Evolutionary conservation across 163 green algal genomes (phyloP), one percentile per base, ranked within the genome.

Genomic region (Chlamydomonas reinhardtii): DNA sequence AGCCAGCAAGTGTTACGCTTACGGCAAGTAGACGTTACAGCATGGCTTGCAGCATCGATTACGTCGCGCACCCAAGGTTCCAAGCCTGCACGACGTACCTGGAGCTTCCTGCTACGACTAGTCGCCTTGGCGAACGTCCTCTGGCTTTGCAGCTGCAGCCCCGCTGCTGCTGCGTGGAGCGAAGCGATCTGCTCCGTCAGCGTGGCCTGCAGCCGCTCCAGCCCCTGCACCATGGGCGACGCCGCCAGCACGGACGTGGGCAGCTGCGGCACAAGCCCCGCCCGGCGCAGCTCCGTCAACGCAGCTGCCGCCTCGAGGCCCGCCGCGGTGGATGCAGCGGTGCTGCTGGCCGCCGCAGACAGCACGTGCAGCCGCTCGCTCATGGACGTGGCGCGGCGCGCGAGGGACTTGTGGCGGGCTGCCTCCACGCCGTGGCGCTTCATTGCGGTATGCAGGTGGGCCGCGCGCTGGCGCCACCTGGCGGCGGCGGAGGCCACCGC

Each of bases 181-280:
- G 80, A 69, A 25, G 69, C 70, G 27, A 59, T 59, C 34, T 86
- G 80, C 56, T 76, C 43, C 34, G 70, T 59, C 20, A 86, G 80
- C 34, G 73, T 70, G 39, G 32, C 80, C 29, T 86, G 70, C 34
- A 86, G 54, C 19, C 56, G 54, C 35, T 86, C 80, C 70, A 86
- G 35, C 14, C 54, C 61, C 31, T 48, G 66, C 69, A 80, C 12
- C 8, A 31, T 61, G 1, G 43, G 54, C 25, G 34, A 80, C 0
- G 56, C 56, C 11, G 80, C 69, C 34, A 86, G 56, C 70, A 65
- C 65, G 4, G 54, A 73, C 2, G 19, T 54, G 6, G 80, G 69
- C 59, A 86, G 70, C n/a, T 59, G 54, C 16, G 80, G 80, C 56
- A 86, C 31, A 56, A 79, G 35, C 19, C 25, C 52, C 35, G 34